Percentiles rank a stretch among this genome's conserved stretches.
phyloP scores from a whole-genome alignment of 257 asterid species.

The Verbena officinalis region DNA sequence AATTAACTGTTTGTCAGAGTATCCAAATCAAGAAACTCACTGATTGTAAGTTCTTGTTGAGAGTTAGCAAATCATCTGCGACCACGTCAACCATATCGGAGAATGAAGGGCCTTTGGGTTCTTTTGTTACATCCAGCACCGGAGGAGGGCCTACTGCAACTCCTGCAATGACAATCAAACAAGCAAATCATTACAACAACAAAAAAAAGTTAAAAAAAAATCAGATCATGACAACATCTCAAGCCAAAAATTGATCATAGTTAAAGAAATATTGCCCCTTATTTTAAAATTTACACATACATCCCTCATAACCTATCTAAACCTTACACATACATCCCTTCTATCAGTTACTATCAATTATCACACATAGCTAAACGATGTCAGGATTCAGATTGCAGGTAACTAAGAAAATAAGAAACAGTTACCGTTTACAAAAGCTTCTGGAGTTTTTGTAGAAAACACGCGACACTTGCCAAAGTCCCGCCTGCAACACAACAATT shows the following conservation, averaged over 20 bases:
- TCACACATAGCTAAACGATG: no score
- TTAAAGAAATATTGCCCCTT: no score
- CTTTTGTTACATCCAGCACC: conserved; percentile 55
- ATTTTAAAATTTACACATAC: no score
- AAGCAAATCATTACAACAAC: background rate
- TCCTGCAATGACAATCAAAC: conserved; percentile 36
- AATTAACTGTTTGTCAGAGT: background rate
- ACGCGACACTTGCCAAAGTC: conserved; percentile 58
- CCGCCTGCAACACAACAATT: conserved; percentile 49
- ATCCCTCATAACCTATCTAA: no score
- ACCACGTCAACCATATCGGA: conserved; percentile 75
- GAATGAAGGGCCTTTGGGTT: conserved; percentile 41
- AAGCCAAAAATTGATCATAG: no score
- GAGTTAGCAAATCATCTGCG: conserved; percentile 71
- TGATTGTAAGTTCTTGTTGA: conserved; percentile 78
- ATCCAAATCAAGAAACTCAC: conserved; percentile 52
- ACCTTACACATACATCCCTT: no score
- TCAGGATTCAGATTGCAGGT: no score
- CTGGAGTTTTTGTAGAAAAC: conserved; percentile 68
- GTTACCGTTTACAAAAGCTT: conserved; percentile 64
- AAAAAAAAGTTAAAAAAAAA: background rate
- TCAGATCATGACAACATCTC: background rate
- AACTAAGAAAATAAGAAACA: background rate
- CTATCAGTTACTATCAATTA: no score
- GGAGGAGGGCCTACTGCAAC: conserved; percentile 56